Percentiles rank a stretch among this genome's conserved stretches.
Evolutionary conservation across 768 basidiomycete genomes (phyloP).

Genomic region (Boletus sensibilis): DNA sequence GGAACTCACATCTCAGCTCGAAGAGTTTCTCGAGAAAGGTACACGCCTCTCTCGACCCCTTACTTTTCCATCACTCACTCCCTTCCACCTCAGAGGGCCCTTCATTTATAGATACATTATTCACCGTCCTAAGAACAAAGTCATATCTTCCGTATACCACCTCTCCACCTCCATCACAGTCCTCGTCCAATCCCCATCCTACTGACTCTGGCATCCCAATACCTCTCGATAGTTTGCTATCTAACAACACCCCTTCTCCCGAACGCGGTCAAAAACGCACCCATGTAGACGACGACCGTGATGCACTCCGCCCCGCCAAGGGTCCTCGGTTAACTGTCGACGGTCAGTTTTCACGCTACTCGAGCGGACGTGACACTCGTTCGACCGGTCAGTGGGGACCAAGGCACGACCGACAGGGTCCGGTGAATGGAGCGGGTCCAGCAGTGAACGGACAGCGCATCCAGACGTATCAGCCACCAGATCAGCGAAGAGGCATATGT

Average conservation of each 20-base stretch:
- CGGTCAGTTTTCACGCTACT: slow-evolving; percentile 64
- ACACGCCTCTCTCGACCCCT: slow-evolving; percentile 15
- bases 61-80: slow-evolving; percentile 10
- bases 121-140: slow-evolving; percentile 80
- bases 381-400: slow-evolving; percentile 44
- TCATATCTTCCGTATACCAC: slow-evolving; percentile 77
- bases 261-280: slow-evolving; percentile 66
- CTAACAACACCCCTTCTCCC: slow-evolving; percentile 45
- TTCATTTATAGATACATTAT: slow-evolving; percentile 81
- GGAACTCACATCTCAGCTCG: slow-evolving; percentile 73
- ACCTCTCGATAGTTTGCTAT: slow-evolving; percentile 64
- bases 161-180: slow-evolving; percentile 36
- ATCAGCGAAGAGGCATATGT: slow-evolving; percentile 76
- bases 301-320: slow-evolving; percentile 61
- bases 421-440: slow-evolving; percentile 26
- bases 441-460: slow-evolving; percentile 46
- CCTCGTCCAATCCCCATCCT: slow-evolving; percentile 36
- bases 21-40: slow-evolving; percentile 95
- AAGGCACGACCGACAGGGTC: slow-evolving; percentile 32
- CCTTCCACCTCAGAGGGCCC: slow-evolving; percentile 50
- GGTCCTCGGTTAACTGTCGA: slow-evolving; percentile 67
- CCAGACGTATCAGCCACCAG: slow-evolving; percentile 67
- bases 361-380: slow-evolving; percentile 41
- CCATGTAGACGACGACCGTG: slow-evolving; percentile 59
- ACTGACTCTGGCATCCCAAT: slow-evolving; percentile 75